Evolutionary conservation across 495 filamentous ascomycete species (phyloP).

Genomic region (Aspergillus biplanus): DNA sequence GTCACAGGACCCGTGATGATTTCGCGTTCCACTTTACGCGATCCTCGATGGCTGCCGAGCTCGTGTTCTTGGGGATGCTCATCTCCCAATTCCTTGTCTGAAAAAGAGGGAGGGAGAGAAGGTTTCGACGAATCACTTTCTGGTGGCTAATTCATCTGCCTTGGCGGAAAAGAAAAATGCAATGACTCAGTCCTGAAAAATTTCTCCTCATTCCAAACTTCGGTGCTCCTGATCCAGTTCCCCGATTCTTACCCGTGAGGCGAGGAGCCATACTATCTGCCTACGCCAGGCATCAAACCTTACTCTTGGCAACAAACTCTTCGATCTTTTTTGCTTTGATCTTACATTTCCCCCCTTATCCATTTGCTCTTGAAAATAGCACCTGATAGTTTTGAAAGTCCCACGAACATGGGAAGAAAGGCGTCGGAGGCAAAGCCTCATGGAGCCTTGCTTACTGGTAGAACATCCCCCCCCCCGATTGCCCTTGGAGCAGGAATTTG

Average conservation of each 20-base stretch:
- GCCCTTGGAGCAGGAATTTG: neutral
- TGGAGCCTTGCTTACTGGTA: constrained; percentile 18
- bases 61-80: constrained; percentile 12
- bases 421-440: constrained; percentile 7
- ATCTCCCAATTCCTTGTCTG: neutral
- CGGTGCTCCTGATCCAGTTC: constrained; percentile 4
- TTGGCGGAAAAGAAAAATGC: constrained; percentile 7
- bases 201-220: constrained; percentile 22
- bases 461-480: constrained; percentile 10
- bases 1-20: constrained; percentile 48
- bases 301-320: neutral
- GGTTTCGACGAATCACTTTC: constrained; percentile 11
- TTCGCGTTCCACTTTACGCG: constrained; percentile 58
- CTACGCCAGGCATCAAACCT: constrained; percentile 3
- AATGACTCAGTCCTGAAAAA: constrained; percentile 13
- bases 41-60: constrained; percentile 14
- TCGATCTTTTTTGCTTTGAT: too few relatives aligned
- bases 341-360: too few relatives aligned
- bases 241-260: constrained; percentile 13
- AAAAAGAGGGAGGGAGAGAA: constrained; percentile 4
- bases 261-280: constrained; percentile 6
- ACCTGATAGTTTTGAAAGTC: neutral
- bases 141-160: constrained; percentile 10
- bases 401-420: constrained; percentile 21
- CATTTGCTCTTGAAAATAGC: too few relatives aligned